A percentile compares a stretch with the other conserved stretches of the same genome.
Conservation (phyloP, 2,329 filamentous ascomycete genomes). For the Ceratocystis destructans region DNA sequence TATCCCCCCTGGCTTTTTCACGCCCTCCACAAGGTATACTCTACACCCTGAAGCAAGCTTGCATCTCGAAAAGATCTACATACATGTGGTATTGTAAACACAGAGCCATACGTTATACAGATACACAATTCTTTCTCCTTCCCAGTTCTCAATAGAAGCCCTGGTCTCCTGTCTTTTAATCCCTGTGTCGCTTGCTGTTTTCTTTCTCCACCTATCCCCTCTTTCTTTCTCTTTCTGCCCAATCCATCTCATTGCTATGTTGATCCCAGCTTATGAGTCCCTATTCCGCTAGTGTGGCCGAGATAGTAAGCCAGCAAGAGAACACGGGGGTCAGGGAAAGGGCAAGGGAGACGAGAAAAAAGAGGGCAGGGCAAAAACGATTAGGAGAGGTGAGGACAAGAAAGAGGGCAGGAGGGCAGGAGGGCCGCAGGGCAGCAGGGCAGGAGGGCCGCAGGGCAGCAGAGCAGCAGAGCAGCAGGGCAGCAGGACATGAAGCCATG, state of each 20-base stretch:
- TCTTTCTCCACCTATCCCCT: neutral
- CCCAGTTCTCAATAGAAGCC: neutral
- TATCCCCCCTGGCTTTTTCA: neutral
- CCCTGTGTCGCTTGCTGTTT: neutral
- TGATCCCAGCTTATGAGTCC: conserved; percentile 1
- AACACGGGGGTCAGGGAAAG: neutral
- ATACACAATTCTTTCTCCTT: neutral
- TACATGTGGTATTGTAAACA: neutral
- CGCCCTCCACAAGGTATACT: neutral
- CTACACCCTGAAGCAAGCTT: neutral
- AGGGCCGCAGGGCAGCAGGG: neutral
- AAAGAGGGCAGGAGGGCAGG: neutral
- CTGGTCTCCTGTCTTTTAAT: neutral
- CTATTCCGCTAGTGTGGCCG: conserved; percentile 1
- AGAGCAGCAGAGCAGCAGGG: too few relatives aligned
- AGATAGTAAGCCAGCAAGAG: neutral
- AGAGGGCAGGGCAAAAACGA: neutral
- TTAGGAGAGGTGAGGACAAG: neutral
- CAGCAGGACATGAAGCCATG: too few relatives aligned
- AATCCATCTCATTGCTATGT: neutral
- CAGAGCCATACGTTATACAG: neutral
- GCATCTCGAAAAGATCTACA: neutral
- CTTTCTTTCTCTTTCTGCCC: neutral
- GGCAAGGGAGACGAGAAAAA: neutral
- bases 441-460: neutral